Evolutionary conservation across 805 yeast species (phyloP).

Genomic region (Candida rishiriensis): DNA sequence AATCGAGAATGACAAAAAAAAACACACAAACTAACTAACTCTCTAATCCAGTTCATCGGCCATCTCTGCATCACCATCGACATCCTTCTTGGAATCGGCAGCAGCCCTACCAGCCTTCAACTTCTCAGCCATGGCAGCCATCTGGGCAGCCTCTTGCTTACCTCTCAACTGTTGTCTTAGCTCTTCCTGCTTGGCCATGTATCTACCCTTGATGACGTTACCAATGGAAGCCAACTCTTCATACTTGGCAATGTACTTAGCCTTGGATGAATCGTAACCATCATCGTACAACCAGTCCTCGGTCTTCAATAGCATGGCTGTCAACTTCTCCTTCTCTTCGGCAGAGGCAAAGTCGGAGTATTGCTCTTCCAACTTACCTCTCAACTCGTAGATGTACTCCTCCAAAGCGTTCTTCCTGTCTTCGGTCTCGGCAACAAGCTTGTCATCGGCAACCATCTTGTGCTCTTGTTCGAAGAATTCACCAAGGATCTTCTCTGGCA

Average conservation of each 20-base stretch:
- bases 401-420: slow-evolving; percentile 97
- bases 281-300: slow-evolving; percentile 99
- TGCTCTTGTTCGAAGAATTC: slow-evolving; percentile 76
- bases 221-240: slow-evolving; percentile 95
- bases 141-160: slow-evolving; percentile 82
- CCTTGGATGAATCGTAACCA: slow-evolving; percentile 95
- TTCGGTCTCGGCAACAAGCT: slow-evolving; percentile 97
- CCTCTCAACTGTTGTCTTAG: slow-evolving; percentile 83
- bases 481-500: slow-evolving; percentile 52
- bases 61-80: slow-evolving; percentile 36
- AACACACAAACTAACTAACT: too few species aligned
- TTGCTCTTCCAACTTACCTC: slow-evolving; percentile 93
- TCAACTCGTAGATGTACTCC: slow-evolving; percentile 95
- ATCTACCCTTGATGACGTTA: slow-evolving; percentile 93
- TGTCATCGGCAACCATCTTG: slow-evolving; percentile 82
- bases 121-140: slow-evolving; percentile 78
- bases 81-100: slow-evolving; percentile 32
- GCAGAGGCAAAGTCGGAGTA: slow-evolving; percentile 86
- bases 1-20: too few species aligned
- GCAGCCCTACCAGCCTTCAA: slow-evolving; percentile 73
- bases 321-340: slow-evolving; percentile 79
- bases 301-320: slow-evolving; percentile 70
- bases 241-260: slow-evolving; percentile 94
- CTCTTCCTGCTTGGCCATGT: slow-evolving; percentile 90
- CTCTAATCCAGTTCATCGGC: slow-evolving; percentile 20